Evolutionary conservation across 495 filamentous ascomycete genomes (phyloP).

Genomic region (Pyronema domesticum): DNA sequence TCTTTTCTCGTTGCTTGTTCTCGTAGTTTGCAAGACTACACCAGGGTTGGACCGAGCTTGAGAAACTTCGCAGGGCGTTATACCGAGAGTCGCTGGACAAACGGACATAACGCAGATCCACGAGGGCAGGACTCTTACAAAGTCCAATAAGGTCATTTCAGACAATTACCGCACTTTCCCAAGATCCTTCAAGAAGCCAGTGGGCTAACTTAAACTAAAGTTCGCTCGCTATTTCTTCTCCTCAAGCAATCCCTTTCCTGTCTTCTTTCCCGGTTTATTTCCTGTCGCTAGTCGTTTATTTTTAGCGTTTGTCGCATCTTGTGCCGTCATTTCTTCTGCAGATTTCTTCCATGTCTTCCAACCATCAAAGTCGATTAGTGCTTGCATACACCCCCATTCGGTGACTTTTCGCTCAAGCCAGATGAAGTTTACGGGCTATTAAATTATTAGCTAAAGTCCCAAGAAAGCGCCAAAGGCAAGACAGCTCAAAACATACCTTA

Average conservation of each 20-base stretch:
- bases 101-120: no score
- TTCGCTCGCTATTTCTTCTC: no score
- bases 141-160: no score
- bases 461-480: conserved; percentile 1
- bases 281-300: not conserved
- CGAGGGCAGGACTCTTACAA: no score
- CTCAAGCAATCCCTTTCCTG: not conserved
- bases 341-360: conserved; percentile 89
- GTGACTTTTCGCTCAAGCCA: conserved; percentile 96
- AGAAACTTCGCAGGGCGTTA: no score
- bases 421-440: conserved; percentile 84
- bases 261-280: not conserved
- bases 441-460: conserved; percentile 5
- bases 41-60: no score
- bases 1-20: no score
- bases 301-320: conserved; percentile 1
- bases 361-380: conserved; percentile 93
- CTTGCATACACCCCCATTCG: conserved; percentile 99
- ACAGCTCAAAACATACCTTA: conserved; percentile 45
- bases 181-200: no score
- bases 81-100: no score
- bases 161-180: no score
- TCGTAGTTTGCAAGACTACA: no score
- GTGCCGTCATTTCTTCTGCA: conserved; percentile 31
- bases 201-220: no score